phyloP scores from a whole-genome alignment of 352 stramenopile species.

The Pythium aquatile region DNA sequence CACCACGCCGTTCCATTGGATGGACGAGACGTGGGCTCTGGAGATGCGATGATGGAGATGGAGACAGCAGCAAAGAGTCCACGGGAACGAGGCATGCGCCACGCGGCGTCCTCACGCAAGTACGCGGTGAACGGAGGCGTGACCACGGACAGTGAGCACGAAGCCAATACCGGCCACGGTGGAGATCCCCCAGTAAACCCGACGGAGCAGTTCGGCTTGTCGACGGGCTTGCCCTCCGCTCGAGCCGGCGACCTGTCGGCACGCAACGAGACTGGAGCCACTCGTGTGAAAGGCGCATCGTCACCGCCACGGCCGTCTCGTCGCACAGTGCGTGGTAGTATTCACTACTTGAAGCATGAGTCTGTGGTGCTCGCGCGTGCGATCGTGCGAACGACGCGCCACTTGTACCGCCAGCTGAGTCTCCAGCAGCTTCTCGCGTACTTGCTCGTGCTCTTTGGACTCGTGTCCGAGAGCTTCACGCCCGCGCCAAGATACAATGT shows the following conservation, averaged over 20 bases:
- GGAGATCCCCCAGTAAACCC: background rate
- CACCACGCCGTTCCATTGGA: too few relatives aligned
- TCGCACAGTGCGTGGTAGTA: constrained; percentile 20
- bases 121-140: constrained; percentile 20
- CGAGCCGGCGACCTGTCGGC: background rate
- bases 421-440: constrained; percentile 60
- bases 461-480: constrained; percentile 62
- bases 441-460: constrained; percentile 46
- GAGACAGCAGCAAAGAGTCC: background rate
- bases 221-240: constrained; percentile 20
- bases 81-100: background rate
- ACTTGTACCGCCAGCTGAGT: constrained; percentile 40
- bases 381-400: constrained; percentile 19
- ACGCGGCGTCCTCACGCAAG: constrained; percentile 24
- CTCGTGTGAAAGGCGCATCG: background rate
- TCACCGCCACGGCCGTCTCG: background rate
- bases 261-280: background rate
- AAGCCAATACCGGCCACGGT: background rate
- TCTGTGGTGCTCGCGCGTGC: constrained; percentile 17
- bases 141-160: background rate
- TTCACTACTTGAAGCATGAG: constrained; percentile 18
- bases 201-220: constrained; percentile 3
- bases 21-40: background rate
- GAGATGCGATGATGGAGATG: background rate
- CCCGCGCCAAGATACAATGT: constrained; percentile 73